A percentile compares a stretch with the other conserved stretches of the same genome.
Conservation (phyloP, 2,329 filamentous ascomycete genomes). For the Calonectria honghensis region DNA sequence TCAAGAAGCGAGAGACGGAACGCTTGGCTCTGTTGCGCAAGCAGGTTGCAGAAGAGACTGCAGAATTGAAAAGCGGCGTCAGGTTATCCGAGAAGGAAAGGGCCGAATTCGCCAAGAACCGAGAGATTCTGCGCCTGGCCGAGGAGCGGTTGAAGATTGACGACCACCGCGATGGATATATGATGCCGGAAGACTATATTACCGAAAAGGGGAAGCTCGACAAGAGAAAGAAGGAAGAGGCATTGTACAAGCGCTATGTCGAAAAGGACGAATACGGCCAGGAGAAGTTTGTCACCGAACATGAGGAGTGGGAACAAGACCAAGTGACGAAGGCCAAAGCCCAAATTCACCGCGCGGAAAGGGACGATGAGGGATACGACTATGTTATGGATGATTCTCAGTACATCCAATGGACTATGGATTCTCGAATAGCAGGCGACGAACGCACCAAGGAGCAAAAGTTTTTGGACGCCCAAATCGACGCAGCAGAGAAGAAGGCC, state of each 20-base stretch:
- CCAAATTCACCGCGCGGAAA: constrained; percentile 85
- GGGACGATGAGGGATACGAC: constrained; percentile 89
- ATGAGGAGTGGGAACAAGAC: constrained; percentile 96
- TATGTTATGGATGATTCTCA: constrained; percentile 94
- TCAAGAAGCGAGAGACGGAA: constrained; percentile 93
- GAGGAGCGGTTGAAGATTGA: constrained; percentile 92
- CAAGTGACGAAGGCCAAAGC: constrained; percentile 91
- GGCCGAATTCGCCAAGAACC: constrained; percentile 91
- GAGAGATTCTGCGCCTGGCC: constrained; percentile 86
- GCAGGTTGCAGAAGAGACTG: constrained; percentile 92
- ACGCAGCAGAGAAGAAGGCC: constrained; percentile 91
- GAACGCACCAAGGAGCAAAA: constrained; percentile 85
- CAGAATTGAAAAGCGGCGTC: constrained; percentile 85
- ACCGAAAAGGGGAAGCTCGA: constrained; percentile 95
- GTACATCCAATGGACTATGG: constrained; percentile 89
- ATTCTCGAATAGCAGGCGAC: constrained; percentile 83
- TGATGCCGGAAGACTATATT: constrained; percentile 95
- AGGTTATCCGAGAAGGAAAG: constrained; percentile 86
- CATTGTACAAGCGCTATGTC: constrained; percentile 92
- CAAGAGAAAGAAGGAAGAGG: constrained; percentile 89
- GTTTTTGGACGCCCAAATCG: constrained; percentile 85
- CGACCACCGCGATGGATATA: constrained; percentile 93
- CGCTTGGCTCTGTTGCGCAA: constrained; percentile 89
- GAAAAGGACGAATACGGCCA: constrained; percentile 91
- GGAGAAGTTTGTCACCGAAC: constrained; percentile 92